phyloP scores from a whole-genome alignment of 2,329 filamentous ascomycete genomes.

The Dactylellina sp. region DNA sequence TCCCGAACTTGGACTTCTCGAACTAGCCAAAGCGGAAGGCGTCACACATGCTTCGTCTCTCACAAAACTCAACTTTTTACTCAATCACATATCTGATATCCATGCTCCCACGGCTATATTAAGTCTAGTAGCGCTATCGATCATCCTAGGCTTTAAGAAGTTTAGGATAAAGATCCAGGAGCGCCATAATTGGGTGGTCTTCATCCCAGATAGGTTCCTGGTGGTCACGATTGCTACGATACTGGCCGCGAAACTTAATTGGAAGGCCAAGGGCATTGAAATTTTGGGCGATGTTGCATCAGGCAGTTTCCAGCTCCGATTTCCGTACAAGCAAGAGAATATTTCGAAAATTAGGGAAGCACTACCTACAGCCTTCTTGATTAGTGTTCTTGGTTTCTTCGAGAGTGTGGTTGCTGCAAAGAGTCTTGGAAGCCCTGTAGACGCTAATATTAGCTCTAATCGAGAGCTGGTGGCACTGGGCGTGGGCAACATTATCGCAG shows the following conservation, averaged over 20 bases:
- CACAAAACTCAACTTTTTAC: conserved; percentile 84
- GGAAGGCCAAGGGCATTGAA: conserved; percentile 82
- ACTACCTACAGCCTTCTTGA: conserved; percentile 91
- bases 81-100: conserved; percentile 73
- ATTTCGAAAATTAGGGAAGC: conserved; percentile 86
- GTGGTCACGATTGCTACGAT: conserved; percentile 88
- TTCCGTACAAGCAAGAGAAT: conserved; percentile 81
- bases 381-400: conserved; percentile 96
- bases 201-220: conserved; percentile 89
- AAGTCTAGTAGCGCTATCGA: conserved; percentile 80
- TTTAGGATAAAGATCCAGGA: conserved; percentile 84
- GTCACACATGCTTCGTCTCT: conserved; percentile 86
- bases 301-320: conserved; percentile 81
- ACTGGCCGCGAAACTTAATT: conserved; percentile 79
- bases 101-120: conserved; percentile 82
- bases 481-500: conserved; percentile 87
- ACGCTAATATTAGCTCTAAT: conserved; percentile 73
- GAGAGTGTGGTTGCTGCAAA: conserved; percentile 97
- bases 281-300: conserved; percentile 84
- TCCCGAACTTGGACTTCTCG: conserved; percentile 83
- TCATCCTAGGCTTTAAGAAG: conserved; percentile 85
- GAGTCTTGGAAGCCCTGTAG: conserved; percentile 85
- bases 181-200: conserved; percentile 82
- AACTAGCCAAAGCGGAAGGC: conserved; percentile 73
- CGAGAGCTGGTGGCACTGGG: conserved; percentile 92